Conservation (phyloP, 371 early-diverging fungal species). For the Circinella umbellata region DNA sequence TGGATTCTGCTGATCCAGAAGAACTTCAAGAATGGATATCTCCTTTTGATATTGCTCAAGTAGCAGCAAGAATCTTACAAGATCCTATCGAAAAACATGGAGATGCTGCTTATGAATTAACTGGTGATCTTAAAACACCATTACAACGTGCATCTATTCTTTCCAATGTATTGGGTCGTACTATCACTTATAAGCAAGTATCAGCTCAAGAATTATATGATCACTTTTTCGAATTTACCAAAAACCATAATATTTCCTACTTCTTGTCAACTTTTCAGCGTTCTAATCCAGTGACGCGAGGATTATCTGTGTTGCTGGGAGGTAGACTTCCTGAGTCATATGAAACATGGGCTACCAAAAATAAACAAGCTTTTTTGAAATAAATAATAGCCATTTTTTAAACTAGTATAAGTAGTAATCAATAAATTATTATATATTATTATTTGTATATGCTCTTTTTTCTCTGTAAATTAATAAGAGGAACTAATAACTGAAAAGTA, state of each 20-base stretch:
- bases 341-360: slow-evolving; percentile 4
- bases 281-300: not conserved
- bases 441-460: no score
- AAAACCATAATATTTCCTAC: not conserved
- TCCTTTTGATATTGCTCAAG: slow-evolving; percentile 21
- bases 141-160: slow-evolving; percentile 21
- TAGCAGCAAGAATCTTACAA: slow-evolving; percentile 15
- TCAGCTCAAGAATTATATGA: slow-evolving; percentile 12
- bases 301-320: slow-evolving; percentile 17
- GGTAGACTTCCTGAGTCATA: slow-evolving; percentile 17
- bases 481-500: no score
- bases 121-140: slow-evolving; percentile 9
- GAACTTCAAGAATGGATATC: slow-evolving; percentile 18
- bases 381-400: no score
- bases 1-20: slow-evolving; percentile 4
- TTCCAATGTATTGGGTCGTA: slow-evolving; percentile 17
- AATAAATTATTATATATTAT: no score
- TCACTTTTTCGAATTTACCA: not conserved
- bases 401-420: no score
- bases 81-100: slow-evolving; percentile 26
- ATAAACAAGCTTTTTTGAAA: not conserved
- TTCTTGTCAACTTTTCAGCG: not conserved
- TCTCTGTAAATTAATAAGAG: no score
- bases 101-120: slow-evolving; percentile 23
- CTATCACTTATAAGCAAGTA: slow-evolving; percentile 15